Conservation (phyloP, 805 yeast species). For the Starmera pachycereana region DNA sequence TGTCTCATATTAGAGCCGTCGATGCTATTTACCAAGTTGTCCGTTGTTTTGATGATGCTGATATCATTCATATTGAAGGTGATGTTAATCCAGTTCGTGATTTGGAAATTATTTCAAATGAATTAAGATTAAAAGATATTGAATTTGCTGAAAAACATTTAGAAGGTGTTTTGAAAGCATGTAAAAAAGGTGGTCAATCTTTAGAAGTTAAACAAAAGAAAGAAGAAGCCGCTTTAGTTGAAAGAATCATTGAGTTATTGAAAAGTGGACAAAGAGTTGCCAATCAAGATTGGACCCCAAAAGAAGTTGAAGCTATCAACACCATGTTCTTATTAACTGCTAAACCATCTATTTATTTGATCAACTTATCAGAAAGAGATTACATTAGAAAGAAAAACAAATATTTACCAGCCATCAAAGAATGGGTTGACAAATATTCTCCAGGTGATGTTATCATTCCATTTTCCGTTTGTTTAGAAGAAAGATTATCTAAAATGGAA, state of each 20-base stretch:
- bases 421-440: conserved; percentile 83
- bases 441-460: conserved; percentile 91
- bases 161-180: conserved; percentile 68
- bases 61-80: conserved; percentile 93
- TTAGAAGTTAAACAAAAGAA: conserved; percentile 83
- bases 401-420: conserved; percentile 68
- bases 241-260: conserved; percentile 62
- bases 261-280: conserved; percentile 84
- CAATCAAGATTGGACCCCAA: conserved; percentile 77
- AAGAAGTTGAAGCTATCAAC: conserved; percentile 89
- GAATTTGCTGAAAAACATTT: conserved; percentile 84
- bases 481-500: conserved; percentile 80
- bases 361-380: conserved; percentile 84
- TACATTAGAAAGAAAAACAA: conserved; percentile 83
- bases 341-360: conserved; percentile 87
- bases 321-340: conserved; percentile 82
- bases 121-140: conserved; percentile 91
- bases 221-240: conserved; percentile 71
- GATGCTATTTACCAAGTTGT: conserved; percentile 98
- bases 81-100: conserved; percentile 95
- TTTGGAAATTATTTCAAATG: conserved; percentile 82
- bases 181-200: conserved; percentile 81
- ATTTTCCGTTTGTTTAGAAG: conserved; percentile 86
- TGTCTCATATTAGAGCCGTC: conserved; percentile 93
- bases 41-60: conserved; percentile 95